Conservation (phyloP, 129 eudicot genomes). For the Pseudognaphalium luteoalbum region DNA sequence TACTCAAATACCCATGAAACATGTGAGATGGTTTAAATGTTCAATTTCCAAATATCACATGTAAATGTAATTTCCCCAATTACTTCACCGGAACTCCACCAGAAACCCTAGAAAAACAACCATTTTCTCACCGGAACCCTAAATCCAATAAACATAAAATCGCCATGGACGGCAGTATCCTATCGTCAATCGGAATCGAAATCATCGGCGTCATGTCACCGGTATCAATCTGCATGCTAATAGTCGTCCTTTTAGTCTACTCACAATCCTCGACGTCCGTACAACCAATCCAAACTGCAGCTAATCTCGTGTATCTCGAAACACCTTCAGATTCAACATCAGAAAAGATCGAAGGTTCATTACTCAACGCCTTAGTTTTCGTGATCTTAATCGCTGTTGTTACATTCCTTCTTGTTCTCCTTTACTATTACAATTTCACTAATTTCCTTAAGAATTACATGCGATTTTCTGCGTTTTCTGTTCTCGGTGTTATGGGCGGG, state of each 20-base stretch:
- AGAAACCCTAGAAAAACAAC: neutral
- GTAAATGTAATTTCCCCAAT: slow-evolving; percentile 9
- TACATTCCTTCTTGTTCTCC: slow-evolving; percentile 79
- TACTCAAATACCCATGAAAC: neutral
- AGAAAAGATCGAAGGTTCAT: slow-evolving; percentile 75
- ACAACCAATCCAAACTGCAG: slow-evolving; percentile 81
- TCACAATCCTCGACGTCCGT: slow-evolving; percentile 46
- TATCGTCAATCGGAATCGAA: slow-evolving; percentile 68
- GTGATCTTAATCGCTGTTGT: slow-evolving; percentile 67
- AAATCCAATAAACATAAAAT: slow-evolving; percentile 9
- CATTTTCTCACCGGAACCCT: slow-evolving; percentile 6
- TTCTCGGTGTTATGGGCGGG: slow-evolving; percentile 78
- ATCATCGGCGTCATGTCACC: slow-evolving; percentile 89
- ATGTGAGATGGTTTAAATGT: neutral
- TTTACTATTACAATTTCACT: slow-evolving; percentile 84
- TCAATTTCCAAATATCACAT: neutral
- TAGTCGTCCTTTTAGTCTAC: slow-evolving; percentile 88
- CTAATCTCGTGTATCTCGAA: slow-evolving; percentile 85
- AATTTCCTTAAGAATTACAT: slow-evolving; percentile 76
- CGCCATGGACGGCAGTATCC: slow-evolving; percentile 67
- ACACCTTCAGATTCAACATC: slow-evolving; percentile 63
- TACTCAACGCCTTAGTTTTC: slow-evolving; percentile 81
- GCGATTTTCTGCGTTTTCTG: slow-evolving; percentile 78
- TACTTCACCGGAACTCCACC: slow-evolving; percentile 20
- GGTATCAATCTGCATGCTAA: slow-evolving; percentile 88